phyloP scores from a whole-genome alignment of 2,329 filamentous ascomycete genomes.

The Endoconidiophora polonica region DNA sequence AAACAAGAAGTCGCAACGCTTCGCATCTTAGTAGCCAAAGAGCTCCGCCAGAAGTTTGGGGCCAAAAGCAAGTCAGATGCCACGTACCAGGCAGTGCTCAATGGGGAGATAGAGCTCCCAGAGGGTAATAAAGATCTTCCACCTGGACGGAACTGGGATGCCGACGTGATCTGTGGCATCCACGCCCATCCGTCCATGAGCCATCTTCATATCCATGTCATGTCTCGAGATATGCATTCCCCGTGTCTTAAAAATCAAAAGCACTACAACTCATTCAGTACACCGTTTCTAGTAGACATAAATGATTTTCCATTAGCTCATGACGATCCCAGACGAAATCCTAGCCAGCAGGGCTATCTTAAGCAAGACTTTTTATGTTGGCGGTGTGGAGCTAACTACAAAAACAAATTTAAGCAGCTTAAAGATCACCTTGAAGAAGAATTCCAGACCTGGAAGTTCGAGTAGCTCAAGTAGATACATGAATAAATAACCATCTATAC shows the following conservation, averaged over 20 bases:
- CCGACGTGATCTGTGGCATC: slow-evolving; percentile 59
- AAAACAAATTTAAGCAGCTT: slow-evolving; percentile 53
- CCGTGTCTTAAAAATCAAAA: slow-evolving; percentile 58
- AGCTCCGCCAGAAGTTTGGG: slow-evolving; percentile 56
- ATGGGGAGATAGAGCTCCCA: slow-evolving; percentile 33
- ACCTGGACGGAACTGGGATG: slow-evolving; percentile 58
- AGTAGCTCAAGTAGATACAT: slow-evolving; percentile 25
- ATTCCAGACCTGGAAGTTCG: slow-evolving; percentile 56
- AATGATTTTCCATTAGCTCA: slow-evolving; percentile 60
- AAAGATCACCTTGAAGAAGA: slow-evolving; percentile 63
- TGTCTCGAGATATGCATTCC: slow-evolving; percentile 65
- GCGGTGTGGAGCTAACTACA: slow-evolving; percentile 62
- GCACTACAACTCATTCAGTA: slow-evolving; percentile 86
- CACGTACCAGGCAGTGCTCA: slow-evolving; percentile 48
- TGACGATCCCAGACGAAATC: slow-evolving; percentile 46
- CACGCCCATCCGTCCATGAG: slow-evolving; percentile 85
- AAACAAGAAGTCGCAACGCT: slow-evolving; percentile 44
- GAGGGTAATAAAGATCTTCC: slow-evolving; percentile 36
- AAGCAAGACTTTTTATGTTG: slow-evolving; percentile 59
- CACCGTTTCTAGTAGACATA: slow-evolving; percentile 64
- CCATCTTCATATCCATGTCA: slow-evolving; percentile 77
- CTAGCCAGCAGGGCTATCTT: slow-evolving; percentile 40
- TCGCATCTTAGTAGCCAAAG: slow-evolving; percentile 48
- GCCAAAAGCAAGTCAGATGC: slow-evolving; percentile 44
- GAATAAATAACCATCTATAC: neutral